Percentiles rank a stretch among this genome's conserved stretches.
Evolutionary conservation across 2,329 filamentous ascomycete species (phyloP).

Genomic region (Monilinia polystroma): DNA sequence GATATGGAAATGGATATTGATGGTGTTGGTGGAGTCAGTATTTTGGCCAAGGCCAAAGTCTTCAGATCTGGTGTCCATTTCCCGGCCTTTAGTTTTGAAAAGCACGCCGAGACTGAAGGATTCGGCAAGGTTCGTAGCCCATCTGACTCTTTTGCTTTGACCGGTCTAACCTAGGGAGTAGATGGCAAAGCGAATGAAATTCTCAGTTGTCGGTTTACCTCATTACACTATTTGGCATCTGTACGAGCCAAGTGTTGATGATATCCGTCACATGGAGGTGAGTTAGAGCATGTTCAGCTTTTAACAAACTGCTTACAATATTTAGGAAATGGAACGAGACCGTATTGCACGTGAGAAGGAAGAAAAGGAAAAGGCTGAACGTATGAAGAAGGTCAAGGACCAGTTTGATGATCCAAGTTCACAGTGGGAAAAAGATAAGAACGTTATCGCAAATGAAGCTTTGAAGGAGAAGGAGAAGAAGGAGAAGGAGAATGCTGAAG

Average conservation of each 20-base stretch:
- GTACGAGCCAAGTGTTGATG: conserved; percentile 97
- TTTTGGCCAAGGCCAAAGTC: conserved; percentile 91
- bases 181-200: conserved; percentile 98
- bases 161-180: conserved; percentile 42
- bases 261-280: conserved; percentile 93
- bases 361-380: conserved; percentile 70
- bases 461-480: conserved; percentile 57
- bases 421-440: conserved; percentile 91
- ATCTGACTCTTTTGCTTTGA: not conserved
- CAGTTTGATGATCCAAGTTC: conserved; percentile 72
- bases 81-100: conserved; percentile 97
- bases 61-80: conserved; percentile 96
- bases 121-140: conserved; percentile 80
- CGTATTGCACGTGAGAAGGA: conserved; percentile 76
- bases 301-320: conserved; percentile 13
- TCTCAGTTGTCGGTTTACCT: conserved; percentile 89
- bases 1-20: conserved; percentile 99
- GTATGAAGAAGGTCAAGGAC: conserved; percentile 74
- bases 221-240: conserved; percentile 99
- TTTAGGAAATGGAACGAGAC: conserved; percentile 88
- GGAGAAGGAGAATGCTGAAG: conserved; percentile 33
- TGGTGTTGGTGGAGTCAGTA: conserved; percentile 95
- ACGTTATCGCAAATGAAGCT: conserved; percentile 68
- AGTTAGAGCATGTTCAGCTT: conserved; percentile 21
- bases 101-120: conserved; percentile 96